phyloP scores from a whole-genome alignment of 306 rosid species.

The Boehmeria nivea region DNA sequence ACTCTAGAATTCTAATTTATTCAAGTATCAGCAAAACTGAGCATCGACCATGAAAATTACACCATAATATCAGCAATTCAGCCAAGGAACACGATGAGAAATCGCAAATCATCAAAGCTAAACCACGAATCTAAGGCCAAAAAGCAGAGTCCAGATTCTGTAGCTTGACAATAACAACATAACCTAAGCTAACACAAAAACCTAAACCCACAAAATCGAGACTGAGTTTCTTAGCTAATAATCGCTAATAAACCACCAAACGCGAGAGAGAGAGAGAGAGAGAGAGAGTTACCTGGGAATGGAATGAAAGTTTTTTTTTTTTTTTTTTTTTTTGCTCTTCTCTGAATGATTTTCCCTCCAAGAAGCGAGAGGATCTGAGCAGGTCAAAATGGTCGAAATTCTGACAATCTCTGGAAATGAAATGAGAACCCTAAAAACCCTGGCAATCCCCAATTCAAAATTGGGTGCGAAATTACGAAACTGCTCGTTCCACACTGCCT shows the following conservation, averaged over 20 bases:
- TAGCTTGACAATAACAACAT: too few species aligned
- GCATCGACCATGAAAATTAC: neutral
- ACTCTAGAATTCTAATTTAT: too few species aligned
- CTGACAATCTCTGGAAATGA: neutral
- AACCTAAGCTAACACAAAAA: too few species aligned
- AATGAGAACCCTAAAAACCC: constrained; percentile 33
- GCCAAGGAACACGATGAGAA: neutral
- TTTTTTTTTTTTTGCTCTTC: neutral
- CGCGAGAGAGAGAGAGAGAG: constrained; percentile 18
- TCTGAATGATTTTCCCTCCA: constrained; percentile 1
- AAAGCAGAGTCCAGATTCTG: too few species aligned
- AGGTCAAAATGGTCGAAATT: neutral
- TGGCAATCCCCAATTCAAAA: constrained; percentile 9
- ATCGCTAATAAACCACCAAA: too few species aligned
- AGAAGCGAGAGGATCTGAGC: neutral
- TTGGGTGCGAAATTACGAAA: constrained; percentile 1
- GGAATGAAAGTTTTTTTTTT: too few species aligned
- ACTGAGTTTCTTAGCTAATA: too few species aligned
- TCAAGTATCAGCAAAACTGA: too few species aligned
- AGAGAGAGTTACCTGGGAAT: constrained; percentile 36
- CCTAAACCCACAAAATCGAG: too few species aligned
- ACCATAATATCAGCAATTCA: neutral
- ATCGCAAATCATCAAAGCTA: neutral
- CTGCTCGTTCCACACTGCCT: neutral
- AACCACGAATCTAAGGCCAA: neutral